Evolutionary conservation across 768 basidiomycete species (phyloP), one percentile per base, ranked within the genome.

Genomic region (Zangia roseola): DNA sequence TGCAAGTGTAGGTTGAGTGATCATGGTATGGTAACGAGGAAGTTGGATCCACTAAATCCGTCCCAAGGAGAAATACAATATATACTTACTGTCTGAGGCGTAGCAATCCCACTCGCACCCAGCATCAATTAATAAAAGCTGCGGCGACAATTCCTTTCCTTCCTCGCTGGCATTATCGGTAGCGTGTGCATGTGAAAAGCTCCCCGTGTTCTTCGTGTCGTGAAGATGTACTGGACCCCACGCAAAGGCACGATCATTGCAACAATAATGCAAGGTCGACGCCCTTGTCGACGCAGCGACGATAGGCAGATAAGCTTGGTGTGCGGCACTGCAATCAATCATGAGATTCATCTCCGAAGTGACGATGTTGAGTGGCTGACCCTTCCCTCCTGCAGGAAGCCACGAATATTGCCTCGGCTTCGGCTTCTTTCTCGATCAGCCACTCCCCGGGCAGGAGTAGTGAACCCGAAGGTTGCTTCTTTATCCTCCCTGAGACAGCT

Each of bases 351-450:
- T 46, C 31, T 40, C 5, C 5, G 40, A 20, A 5, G 14, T 5
- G 12, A 38, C n/a, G 0, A 39, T n/a, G 25, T 5, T 19, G 28
- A 25, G 12, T 7, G 17, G 68, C 83, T 56, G 44, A 94, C 91
- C 91, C 93, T 70, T 91, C 86, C 49, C 91, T 75, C 43, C 92
- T 74, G 69, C 94, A 97, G 1, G 86, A 86, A 3, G 94, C 91
- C 0, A 92, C 88, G 54, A 97, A 98, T 8, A 94, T 77, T 0
- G 94, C 95, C 64, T 95, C 94, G 0, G 93, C 95, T 65, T 97
- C 94, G 0, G 84, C 86, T 68, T 98, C 95, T 57, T 88, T 90
- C 71, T 90, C 83, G 14, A 97, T 90, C 38, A 91, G 72, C 88
- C 94, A 97, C 59, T 94, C 87, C 4, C 78, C 75, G 2, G 88